Base-by-base conservation (phyloP, 176 grass and related monocot species). In the Pharus latifolius region DNA sequence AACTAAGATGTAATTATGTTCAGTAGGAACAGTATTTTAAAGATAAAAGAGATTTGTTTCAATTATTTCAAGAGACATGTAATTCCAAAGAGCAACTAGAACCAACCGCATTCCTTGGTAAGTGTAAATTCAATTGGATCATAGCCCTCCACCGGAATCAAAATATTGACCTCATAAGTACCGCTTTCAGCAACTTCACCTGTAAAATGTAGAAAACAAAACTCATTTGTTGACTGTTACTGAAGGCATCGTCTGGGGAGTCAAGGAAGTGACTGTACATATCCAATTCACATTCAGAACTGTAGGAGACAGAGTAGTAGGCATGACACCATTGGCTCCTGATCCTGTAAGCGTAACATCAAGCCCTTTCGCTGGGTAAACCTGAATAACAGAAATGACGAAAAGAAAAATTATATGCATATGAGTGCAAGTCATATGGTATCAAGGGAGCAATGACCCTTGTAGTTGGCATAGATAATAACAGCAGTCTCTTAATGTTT, bases 41-140 rank as follows among this genome's bases (percentile, higher is more conserved):
- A 9, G 35, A n/a, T n/a, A n/a, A n/a, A n/a, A n/a, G n/a, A n/a
- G n/a, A n/a, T n/a, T n/a, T n/a, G n/a, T n/a, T n/a, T n/a, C n/a
- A n/a, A n/a, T n/a, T n/a, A n/a, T n/a, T n/a, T n/a, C n/a, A n/a
- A n/a, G n/a, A n/a, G n/a, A n/a, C n/a, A n/a, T n/a, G n/a, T n/a
- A n/a, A n/a, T n/a, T n/a, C n/a, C n/a, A n/a, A n/a, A n/a, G 54
- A 67, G 38, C 67, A 74, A 38, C 17, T 60, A 82, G 65, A 81
- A 96, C 94, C 70, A 78, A 97, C 94, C 89, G 67, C 89, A 97
- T 82, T 78, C 51, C 74, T 92, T 97, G 29, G 81, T 88, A 44
- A 97, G 83, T 14, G 71, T 88, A 76, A 97, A 92, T 64, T 87
- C 83, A 74, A 97, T 75, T 49, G 89, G 86, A 80, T 92, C 84